phyloP scores from a whole-genome alignment of 1,284 basidiomycete species.

The Puccinia horiana region DNA sequence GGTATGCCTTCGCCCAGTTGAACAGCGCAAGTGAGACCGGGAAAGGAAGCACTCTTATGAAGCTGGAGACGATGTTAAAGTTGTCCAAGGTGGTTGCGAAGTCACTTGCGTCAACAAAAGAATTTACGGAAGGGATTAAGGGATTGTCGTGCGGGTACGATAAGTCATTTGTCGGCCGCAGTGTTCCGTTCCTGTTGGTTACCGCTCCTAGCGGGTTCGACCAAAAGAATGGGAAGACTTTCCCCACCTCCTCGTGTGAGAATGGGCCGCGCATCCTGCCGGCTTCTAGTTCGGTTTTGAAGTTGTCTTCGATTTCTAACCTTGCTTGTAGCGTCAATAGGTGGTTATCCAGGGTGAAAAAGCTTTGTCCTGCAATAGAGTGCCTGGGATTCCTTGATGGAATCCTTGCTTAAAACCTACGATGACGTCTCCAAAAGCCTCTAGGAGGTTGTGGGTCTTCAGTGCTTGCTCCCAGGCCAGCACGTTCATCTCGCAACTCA shows the following conservation, averaged over 20 bases:
- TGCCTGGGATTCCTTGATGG: conserved; percentile 11
- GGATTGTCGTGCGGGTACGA: not conserved
- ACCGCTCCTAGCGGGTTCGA: no score
- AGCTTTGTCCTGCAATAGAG: not conserved
- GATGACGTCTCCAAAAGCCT: no score
- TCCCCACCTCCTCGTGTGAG: no score
- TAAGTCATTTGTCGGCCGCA: conserved; percentile 16
- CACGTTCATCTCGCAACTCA: not conserved
- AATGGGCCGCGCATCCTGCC: not conserved
- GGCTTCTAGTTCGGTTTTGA: not conserved
- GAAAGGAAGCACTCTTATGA: no score
- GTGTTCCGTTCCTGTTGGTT: conserved; percentile 5
- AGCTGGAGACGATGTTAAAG: no score
- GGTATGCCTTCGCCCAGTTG: no score
- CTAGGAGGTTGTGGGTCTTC: not conserved
- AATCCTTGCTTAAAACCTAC: not conserved
- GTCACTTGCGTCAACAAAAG: not conserved
- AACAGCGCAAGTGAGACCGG: not conserved
- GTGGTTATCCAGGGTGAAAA: not conserved
- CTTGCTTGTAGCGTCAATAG: not conserved
- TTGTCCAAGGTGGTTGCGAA: not conserved
- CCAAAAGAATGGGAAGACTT: no score
- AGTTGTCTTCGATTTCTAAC: not conserved
- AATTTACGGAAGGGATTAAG: not conserved
- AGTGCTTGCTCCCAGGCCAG: not conserved